A percentile compares a stretch with the other conserved stretches of the same genome.
phyloP scores from a whole-genome alignment of 495 filamentous ascomycete species.

The Penicillium daleae region DNA sequence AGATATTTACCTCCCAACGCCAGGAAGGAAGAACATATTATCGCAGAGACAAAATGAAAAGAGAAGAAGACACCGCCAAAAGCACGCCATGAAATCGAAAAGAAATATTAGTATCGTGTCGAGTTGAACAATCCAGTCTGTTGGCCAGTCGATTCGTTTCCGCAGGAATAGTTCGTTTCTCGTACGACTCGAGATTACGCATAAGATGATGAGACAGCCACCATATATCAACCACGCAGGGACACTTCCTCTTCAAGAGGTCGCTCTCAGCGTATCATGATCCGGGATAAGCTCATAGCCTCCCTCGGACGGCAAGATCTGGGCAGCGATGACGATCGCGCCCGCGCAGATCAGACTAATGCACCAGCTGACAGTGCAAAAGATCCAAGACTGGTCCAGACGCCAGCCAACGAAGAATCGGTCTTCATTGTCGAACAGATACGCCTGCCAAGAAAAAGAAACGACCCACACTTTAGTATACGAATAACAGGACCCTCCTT shows the following conservation, averaged over 20 bases:
- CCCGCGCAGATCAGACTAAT: constrained; percentile 63
- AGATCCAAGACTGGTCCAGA: constrained; percentile 75
- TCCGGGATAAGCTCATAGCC: constrained; percentile 79
- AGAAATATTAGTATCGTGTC: neutral
- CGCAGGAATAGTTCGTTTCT: neutral
- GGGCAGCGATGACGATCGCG: constrained; percentile 64
- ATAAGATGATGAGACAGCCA: constrained; percentile 13
- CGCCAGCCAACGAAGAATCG: constrained; percentile 86
- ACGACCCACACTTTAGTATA: neutral
- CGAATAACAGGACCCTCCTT: too few species aligned
- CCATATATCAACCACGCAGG: neutral
- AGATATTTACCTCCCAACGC: constrained; percentile 16
- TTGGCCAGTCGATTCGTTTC: neutral
- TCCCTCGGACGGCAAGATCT: constrained; percentile 75
- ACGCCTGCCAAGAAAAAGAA: constrained; percentile 57
- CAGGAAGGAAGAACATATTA: neutral
- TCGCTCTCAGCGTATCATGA: constrained; percentile 27
- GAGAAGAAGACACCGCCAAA: constrained; percentile 1
- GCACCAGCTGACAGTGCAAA: constrained; percentile 75
- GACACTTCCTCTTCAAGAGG: constrained; percentile 8
- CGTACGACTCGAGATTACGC: neutral
- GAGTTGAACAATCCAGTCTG: constrained; percentile 1
- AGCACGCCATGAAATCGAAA: constrained; percentile 1
- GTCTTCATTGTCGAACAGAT: constrained; percentile 82
- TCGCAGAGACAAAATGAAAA: neutral